Conservation (phyloP, 495 filamentous ascomycete species). For the Parmelia sp. region DNA sequence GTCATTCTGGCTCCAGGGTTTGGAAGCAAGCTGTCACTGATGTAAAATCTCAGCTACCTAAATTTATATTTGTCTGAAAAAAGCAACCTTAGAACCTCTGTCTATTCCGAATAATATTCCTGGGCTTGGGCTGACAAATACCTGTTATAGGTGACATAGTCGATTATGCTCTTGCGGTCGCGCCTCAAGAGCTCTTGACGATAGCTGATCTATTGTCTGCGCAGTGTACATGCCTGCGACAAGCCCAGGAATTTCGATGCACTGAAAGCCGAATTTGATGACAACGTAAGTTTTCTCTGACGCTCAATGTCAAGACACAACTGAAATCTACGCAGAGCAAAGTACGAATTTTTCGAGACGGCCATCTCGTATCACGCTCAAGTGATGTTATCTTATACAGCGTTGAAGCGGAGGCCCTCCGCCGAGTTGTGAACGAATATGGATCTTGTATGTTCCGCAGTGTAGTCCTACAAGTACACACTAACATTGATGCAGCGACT, state of each 20-base stretch:
- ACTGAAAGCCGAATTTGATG: constrained; percentile 69
- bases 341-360: constrained; percentile 77
- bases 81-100: background rate
- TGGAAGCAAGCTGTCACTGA: constrained; percentile 62
- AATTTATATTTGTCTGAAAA: constrained; percentile 75
- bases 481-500: constrained; percentile 56
- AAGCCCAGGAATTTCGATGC: constrained; percentile 73
- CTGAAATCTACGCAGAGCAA: constrained; percentile 48
- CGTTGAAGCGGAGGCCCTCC: constrained; percentile 88
- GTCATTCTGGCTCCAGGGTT: constrained; percentile 48
- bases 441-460: constrained; percentile 71
- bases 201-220: constrained; percentile 14
- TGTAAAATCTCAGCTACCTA: constrained; percentile 98
- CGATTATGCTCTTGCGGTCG: background rate
- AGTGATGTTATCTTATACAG: constrained; percentile 98
- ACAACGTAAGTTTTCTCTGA: constrained; percentile 47
- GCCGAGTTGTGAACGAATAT: constrained; percentile 73
- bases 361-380: constrained; percentile 85
- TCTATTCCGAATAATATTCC: background rate
- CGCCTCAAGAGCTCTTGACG: background rate
- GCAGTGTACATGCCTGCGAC: constrained; percentile 92
- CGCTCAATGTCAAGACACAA: background rate
- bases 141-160: background rate
- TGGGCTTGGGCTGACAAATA: background rate
- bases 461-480: constrained; percentile 22